These are phyloP conservation scores for Ananas comosus DNA, from an alignment of 176 grass and related monocot species.

Conservation along the genomic window DNA sequence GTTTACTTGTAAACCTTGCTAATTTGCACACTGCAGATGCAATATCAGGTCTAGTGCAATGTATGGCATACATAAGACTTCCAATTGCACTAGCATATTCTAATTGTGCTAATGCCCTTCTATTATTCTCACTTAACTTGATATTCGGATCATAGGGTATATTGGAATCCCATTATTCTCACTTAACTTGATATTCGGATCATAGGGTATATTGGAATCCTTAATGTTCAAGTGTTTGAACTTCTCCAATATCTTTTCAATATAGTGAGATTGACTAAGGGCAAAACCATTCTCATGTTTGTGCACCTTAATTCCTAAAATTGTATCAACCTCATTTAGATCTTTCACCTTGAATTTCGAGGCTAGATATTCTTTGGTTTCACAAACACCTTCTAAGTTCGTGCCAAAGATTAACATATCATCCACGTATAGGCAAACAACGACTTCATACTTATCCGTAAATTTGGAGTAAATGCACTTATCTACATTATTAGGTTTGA, in stretches of 20 bases:
- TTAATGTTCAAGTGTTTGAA: background rate
- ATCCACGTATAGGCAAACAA: background rate
- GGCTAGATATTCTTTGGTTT: background rate
- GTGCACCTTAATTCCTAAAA: conserved; percentile 17
- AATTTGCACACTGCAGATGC: background rate
- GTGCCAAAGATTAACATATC: background rate
- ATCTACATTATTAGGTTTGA: too few species aligned
- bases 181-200: background rate
- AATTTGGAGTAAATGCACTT: too few species aligned
- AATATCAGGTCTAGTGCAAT: background rate
- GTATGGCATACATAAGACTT: background rate
- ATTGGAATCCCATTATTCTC: background rate
- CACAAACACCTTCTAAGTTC: background rate
- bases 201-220: background rate
- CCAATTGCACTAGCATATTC: background rate
- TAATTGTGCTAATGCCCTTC: background rate
- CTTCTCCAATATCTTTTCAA: background rate
- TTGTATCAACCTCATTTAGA: conserved; percentile 5
- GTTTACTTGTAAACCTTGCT: background rate
- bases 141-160: background rate
- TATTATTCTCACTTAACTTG: conserved; percentile 2
- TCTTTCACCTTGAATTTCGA: background rate
- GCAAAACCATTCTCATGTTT: background rate
- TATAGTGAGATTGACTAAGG: conserved; percentile 9
- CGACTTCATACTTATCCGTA: background rate